Evolutionary conservation across 768 basidiomycete species (phyloP).

Genomic region (Trametes maxima): DNA sequence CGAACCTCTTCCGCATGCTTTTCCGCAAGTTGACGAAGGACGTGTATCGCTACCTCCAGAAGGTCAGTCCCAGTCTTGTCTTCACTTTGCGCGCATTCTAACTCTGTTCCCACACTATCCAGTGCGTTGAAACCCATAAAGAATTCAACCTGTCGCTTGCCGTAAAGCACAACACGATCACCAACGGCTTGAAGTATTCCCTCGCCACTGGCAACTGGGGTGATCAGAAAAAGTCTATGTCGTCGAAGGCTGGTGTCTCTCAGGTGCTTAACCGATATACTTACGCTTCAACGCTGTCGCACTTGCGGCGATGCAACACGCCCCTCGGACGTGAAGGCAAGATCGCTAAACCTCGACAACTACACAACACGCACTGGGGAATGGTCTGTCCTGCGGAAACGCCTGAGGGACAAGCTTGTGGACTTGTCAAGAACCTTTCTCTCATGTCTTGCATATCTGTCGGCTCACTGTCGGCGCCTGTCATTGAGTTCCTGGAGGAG

Average conservation of each 20-base stretch:
- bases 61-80: slow-evolving; percentile 59
- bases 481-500: slow-evolving; percentile 98
- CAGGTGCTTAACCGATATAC: slow-evolving; percentile 99
- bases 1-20: slow-evolving; percentile 97
- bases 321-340: slow-evolving; percentile 98
- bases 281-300: slow-evolving; percentile 96
- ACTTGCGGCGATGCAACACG: slow-evolving; percentile 97
- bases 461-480: slow-evolving; percentile 92
- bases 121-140: slow-evolving; percentile 97
- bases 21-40: slow-evolving; percentile 97
- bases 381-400: slow-evolving; percentile 99
- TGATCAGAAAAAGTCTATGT: slow-evolving; percentile 98
- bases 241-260: slow-evolving; percentile 96
- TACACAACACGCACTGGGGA: slow-evolving; percentile 99
- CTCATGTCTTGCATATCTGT: slow-evolving; percentile 99
- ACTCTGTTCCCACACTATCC: slow-evolving; percentile 7
- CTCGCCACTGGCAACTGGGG: slow-evolving; percentile 99
- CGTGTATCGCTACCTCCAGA: slow-evolving; percentile 95
- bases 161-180: slow-evolving; percentile 96
- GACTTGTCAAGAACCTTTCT: slow-evolving; percentile 97
- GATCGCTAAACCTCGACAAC: slow-evolving; percentile 97
- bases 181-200: slow-evolving; percentile 97
- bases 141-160: slow-evolving; percentile 90
- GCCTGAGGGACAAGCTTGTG: slow-evolving; percentile 99
- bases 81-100: background rate